Percentiles rank a stretch among this genome's conserved stretches.
These are phyloP conservation scores for Begonia peltatifolia DNA, from an alignment of 306 rosid species.

Conservation along the genomic window DNA sequence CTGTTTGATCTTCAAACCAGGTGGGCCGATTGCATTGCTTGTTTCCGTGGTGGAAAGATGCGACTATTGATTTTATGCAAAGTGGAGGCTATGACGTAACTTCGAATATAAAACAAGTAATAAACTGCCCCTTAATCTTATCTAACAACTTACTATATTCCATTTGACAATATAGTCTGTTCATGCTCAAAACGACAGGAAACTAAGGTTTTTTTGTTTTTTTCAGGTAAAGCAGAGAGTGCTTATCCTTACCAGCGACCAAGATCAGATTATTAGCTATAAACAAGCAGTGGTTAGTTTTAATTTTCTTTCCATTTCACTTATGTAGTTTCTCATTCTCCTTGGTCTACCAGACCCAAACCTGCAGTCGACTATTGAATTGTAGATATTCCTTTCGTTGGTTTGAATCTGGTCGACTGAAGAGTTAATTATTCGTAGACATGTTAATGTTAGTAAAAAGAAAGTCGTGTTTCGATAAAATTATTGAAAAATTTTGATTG, in stretches of 20 bases:
- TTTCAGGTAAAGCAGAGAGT: slow-evolving; percentile 36
- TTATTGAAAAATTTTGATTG: too few species aligned
- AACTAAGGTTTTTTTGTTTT: too few species aligned
- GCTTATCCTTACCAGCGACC: slow-evolving; percentile 35
- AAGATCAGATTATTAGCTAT: slow-evolving; percentile 28
- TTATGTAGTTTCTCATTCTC: not conserved
- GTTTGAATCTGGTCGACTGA: too few species aligned
- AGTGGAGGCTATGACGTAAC: slow-evolving; percentile 41
- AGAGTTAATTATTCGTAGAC: too few species aligned
- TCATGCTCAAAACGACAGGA: too few species aligned
- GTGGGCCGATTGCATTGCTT: slow-evolving; percentile 45
- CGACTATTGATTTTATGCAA: slow-evolving; percentile 28
- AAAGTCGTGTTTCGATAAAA: too few species aligned
- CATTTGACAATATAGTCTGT: too few species aligned
- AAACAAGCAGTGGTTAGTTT: slow-evolving; percentile 38
- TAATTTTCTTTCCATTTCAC: not conserved
- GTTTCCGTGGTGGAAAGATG: slow-evolving; percentile 48
- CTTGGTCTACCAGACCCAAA: too few species aligned
- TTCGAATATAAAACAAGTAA: slow-evolving; percentile 32
- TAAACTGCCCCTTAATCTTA: not conserved
- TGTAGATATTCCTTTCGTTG: too few species aligned
- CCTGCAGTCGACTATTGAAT: too few species aligned
- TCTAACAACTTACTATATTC: not conserved
- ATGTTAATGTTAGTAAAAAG: too few species aligned
- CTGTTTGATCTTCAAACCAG: slow-evolving; percentile 11